Conservation (phyloP, 2,329 filamentous ascomycete genomes). For the Acephala macrosclerotiorum region DNA sequence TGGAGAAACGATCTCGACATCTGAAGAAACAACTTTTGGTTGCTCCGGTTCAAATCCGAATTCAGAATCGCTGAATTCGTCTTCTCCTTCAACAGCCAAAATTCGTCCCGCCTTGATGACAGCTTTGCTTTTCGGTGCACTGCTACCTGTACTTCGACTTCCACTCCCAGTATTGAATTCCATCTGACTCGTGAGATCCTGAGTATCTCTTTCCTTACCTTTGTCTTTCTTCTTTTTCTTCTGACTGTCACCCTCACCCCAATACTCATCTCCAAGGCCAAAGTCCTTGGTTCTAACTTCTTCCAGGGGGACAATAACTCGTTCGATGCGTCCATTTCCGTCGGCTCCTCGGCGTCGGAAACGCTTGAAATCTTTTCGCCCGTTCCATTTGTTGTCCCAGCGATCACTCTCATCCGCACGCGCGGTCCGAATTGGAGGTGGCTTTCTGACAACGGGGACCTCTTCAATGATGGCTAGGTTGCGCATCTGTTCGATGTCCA, state of each 20-base stretch:
- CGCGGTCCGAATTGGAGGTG: constrained; percentile 36
- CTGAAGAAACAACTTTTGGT: constrained; percentile 12
- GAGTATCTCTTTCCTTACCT: constrained; percentile 34
- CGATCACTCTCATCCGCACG: constrained; percentile 59
- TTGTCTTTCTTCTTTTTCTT: constrained; percentile 44
- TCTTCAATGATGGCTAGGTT: constrained; percentile 79
- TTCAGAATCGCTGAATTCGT: constrained; percentile 13
- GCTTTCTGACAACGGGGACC: constrained; percentile 65
- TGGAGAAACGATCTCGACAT: constrained; percentile 22
- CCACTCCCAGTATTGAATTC: constrained; percentile 16
- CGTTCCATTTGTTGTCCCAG: constrained; percentile 93
- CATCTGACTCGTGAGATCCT: constrained; percentile 20
- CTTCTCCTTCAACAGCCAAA: constrained; percentile 19
- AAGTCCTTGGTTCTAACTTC: constrained; percentile 64
- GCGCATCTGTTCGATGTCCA: constrained; percentile 77
- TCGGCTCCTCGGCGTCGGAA: constrained; percentile 70
- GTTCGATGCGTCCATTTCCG: constrained; percentile 38
- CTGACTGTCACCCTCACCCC: constrained; percentile 50
- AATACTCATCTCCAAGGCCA: constrained; percentile 66
- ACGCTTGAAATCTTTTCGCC: constrained; percentile 93
- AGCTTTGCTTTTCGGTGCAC: constrained; percentile 13
- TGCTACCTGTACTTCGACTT: not conserved
- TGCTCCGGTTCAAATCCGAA: not conserved
- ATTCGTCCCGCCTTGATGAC: constrained; percentile 16
- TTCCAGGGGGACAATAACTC: constrained; percentile 66